Evolutionary conservation across 148 eudicot genomes (phyloP).

Genomic region (Rhododendron mucronatum): DNA sequence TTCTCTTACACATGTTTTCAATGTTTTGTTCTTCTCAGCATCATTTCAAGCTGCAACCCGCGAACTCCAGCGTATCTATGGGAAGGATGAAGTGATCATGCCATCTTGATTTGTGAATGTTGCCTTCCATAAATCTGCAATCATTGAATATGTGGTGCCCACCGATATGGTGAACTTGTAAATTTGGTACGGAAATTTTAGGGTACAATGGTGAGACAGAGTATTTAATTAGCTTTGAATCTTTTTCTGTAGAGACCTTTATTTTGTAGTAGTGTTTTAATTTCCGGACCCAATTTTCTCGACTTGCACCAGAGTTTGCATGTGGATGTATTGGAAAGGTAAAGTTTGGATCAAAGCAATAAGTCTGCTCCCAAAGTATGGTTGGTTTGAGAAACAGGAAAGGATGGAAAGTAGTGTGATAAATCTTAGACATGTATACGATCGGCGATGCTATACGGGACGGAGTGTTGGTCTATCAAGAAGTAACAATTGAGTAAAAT

Average conservation of each 20-base stretch:
- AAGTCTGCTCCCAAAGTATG: too few relatives aligned
- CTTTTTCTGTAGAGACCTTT: not conserved
- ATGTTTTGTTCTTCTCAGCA: slow-evolving; percentile 10
- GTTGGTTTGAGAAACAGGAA: too few relatives aligned
- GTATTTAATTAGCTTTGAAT: not conserved
- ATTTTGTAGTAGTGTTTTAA: too few relatives aligned
- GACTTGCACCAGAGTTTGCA: too few relatives aligned
- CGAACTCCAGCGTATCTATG: slow-evolving; percentile 8
- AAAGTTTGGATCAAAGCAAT: not conserved
- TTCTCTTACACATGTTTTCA: not conserved
- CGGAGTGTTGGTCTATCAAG: too few relatives aligned
- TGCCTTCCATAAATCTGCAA: not conserved
- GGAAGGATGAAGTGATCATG: slow-evolving; percentile 6
- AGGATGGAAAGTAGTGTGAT: too few relatives aligned
- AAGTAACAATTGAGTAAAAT: too few relatives aligned
- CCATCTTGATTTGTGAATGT: slow-evolving; percentile 2
- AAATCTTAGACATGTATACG: too few relatives aligned
- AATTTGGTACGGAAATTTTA: not conserved
- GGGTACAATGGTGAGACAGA: not conserved
- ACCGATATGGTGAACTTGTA: slow-evolving; percentile 4
- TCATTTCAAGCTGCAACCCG: slow-evolving; percentile 11
- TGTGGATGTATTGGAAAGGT: not conserved
- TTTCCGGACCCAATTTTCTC: not conserved
- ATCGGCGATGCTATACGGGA: too few relatives aligned
- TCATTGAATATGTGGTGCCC: not conserved